These are phyloP conservation scores for Amauroascus niger DNA, from an alignment of 2,329 filamentous ascomycete genomes.

Conservation along the genomic window DNA sequence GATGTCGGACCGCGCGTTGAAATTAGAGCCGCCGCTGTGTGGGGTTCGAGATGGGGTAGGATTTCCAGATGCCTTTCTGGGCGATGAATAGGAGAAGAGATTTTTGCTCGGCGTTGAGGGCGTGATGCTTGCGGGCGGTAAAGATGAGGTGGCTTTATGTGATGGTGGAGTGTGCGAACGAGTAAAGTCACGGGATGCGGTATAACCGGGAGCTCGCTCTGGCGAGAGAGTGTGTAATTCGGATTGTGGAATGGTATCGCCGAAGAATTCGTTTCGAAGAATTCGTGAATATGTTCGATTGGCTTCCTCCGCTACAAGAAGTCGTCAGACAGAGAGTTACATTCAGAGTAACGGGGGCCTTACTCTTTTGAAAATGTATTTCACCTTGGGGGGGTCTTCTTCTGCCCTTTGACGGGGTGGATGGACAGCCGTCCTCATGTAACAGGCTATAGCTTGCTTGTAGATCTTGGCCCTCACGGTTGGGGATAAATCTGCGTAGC, in stretches of 20 bases:
- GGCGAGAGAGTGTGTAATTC: slow-evolving; percentile 55
- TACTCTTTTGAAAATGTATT: slow-evolving; percentile 88
- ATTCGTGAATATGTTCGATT: slow-evolving; percentile 86
- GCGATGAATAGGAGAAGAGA: slow-evolving; percentile 82
- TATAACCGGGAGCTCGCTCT: slow-evolving; percentile 40
- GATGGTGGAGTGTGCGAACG: slow-evolving; percentile 73
- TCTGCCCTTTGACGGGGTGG: slow-evolving; percentile 76
- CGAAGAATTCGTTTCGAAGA: slow-evolving; percentile 84
- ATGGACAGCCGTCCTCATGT: slow-evolving; percentile 85
- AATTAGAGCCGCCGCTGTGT: slow-evolving; percentile 72
- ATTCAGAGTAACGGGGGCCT: slow-evolving; percentile 27
- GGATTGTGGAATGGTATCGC: slow-evolving; percentile 74
- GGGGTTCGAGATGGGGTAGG: slow-evolving; percentile 83
- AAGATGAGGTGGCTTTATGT: slow-evolving; percentile 48
- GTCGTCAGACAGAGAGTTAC: slow-evolving; percentile 16
- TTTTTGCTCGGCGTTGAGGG: slow-evolving; percentile 97
- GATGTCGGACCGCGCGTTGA: slow-evolving; percentile 82
- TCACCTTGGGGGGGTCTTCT: slow-evolving; percentile 81
- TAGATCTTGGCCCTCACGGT: slow-evolving; percentile 82
- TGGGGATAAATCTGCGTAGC: slow-evolving; percentile 74
- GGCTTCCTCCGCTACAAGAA: slow-evolving; percentile 66
- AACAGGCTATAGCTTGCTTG: slow-evolving; percentile 86
- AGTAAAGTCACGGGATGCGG: slow-evolving; percentile 53
- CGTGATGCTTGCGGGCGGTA: slow-evolving; percentile 65
- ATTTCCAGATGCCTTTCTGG: slow-evolving; percentile 64